These are phyloP conservation scores for Moringa oleifera DNA, from an alignment of 345 rosid genomes.

Conservation along the genomic window DNA sequence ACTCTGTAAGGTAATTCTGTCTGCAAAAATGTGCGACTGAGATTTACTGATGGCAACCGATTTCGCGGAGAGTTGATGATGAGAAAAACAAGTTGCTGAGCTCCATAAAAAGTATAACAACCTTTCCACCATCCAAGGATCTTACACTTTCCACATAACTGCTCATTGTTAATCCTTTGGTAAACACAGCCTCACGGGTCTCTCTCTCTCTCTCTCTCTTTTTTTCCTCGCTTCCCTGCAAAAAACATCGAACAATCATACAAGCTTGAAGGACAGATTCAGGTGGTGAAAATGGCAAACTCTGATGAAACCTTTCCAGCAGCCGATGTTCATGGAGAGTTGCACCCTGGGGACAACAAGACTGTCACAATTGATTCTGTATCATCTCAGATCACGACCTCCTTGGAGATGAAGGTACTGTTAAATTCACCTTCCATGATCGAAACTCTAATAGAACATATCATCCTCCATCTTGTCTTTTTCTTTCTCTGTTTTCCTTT, in stretches of 20 bases:
- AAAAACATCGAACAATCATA: not conserved
- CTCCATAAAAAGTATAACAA: slow-evolving; percentile 13
- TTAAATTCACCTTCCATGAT: not conserved
- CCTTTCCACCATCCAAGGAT: not conserved
- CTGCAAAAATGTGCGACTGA: not conserved
- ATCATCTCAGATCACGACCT: slow-evolving; percentile 35
- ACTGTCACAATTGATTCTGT: slow-evolving; percentile 37
- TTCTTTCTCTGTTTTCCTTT: not conserved
- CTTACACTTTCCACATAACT: slow-evolving; percentile 1
- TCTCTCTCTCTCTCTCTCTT: not conserved
- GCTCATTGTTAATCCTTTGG: not conserved
- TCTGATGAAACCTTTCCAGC: slow-evolving; percentile 36
- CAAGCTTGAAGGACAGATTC: not conserved
- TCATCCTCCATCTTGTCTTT: too few species aligned
- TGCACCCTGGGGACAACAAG: slow-evolving; percentile 36
- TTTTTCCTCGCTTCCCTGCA: slow-evolving; percentile 7
- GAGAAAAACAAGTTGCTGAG: not conserved
- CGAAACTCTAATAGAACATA: not conserved
- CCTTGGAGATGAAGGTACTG: slow-evolving; percentile 21
- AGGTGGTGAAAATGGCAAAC: slow-evolving; percentile 28
- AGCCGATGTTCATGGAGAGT: slow-evolving; percentile 32
- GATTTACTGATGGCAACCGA: slow-evolving; percentile 10
- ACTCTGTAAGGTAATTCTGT: not conserved
- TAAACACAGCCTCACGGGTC: slow-evolving; percentile 4
- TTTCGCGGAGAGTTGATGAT: slow-evolving; percentile 16